A percentile compares a stretch with the other conserved stretches of the same genome.
Evolutionary conservation across 139 green algal genomes (phyloP).

Genomic region (Auxenochlorella protothecoides): DNA sequence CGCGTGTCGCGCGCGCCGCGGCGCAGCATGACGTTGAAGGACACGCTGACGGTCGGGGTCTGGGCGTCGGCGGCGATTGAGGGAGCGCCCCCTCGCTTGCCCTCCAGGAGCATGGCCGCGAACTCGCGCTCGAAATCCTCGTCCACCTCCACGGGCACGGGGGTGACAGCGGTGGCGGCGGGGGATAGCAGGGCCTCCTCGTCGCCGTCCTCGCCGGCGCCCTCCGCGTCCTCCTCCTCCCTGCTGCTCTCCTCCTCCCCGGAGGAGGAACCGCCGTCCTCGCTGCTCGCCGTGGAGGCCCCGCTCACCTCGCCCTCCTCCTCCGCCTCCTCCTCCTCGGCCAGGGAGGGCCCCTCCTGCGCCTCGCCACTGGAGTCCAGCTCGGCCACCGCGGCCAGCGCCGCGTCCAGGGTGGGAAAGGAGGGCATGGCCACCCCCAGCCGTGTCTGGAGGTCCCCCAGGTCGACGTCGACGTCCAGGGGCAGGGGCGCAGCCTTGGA

Average conservation of each 20-base stretch:
- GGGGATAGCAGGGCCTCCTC: constrained; percentile 18
- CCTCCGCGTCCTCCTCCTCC: constrained; percentile 13
- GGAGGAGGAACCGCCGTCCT: too few species aligned
- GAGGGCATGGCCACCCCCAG: constrained; percentile 22
- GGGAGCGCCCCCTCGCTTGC: neutral
- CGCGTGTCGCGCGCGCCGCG: constrained; percentile 11
- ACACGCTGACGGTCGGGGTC: neutral
- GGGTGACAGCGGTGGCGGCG: neutral
- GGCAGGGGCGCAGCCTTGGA: constrained; percentile 61
- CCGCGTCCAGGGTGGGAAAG: constrained; percentile 42
- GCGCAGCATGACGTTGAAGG: constrained; percentile 31
- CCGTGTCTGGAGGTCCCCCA: constrained; percentile 66
- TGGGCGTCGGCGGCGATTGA: neutral
- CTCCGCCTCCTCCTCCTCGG: constrained; percentile 30
- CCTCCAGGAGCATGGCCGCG: constrained; percentile 32
- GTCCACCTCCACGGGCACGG: constrained; percentile 24
- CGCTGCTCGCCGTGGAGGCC: too few species aligned
- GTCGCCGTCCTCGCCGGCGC: constrained; percentile 22
- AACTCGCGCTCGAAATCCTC: constrained; percentile 69
- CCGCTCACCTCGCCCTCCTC: constrained; percentile 10
- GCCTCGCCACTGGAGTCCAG: constrained; percentile 39
- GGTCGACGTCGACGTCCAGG: constrained; percentile 84
- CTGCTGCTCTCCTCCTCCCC: constrained; percentile 11
- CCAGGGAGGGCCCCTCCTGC: constrained; percentile 26
- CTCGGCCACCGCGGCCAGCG: constrained; percentile 40